phyloP scores from a whole-genome alignment of 1,284 basidiomycete genomes.

The Hypsizygus ulmarius region DNA sequence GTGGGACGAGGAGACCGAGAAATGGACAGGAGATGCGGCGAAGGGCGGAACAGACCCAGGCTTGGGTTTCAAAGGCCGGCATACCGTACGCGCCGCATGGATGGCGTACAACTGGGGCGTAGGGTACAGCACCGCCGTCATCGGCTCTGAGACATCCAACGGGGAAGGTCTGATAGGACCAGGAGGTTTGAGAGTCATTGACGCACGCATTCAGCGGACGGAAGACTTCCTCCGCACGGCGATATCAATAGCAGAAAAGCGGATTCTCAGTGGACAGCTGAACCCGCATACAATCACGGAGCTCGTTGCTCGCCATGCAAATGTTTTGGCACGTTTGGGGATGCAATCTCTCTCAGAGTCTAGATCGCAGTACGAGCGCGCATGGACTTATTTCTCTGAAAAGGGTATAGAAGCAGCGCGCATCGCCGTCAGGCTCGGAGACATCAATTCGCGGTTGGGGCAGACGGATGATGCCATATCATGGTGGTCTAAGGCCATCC shows the following conservation, averaged over 20 bases:
- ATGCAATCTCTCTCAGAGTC: constrained; percentile 58
- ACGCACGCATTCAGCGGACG: constrained; percentile 51
- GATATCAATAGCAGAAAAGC: constrained; percentile 45
- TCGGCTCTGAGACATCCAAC: constrained; percentile 37
- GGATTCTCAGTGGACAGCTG: constrained; percentile 34
- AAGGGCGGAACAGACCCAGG: constrained; percentile 72
- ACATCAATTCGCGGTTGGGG: constrained; percentile 56
- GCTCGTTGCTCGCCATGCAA: constrained; percentile 62
- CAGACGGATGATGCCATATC: constrained; percentile 50
- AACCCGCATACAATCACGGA: constrained; percentile 55
- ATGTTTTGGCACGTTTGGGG: constrained; percentile 68
- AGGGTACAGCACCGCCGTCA: constrained; percentile 41
- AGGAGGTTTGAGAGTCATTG: constrained; percentile 43
- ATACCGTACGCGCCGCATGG: constrained; percentile 75
- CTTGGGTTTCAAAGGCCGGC: constrained; percentile 64
- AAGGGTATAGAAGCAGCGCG: constrained; percentile 49
- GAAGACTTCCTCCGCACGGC: constrained; percentile 55
- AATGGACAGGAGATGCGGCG: constrained; percentile 67
- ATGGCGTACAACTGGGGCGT: constrained; percentile 73
- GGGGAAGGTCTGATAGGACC: constrained; percentile 34
- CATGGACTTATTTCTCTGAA: constrained; percentile 48
- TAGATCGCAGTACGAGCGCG: constrained; percentile 60
- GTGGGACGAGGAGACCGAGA: constrained; percentile 70
- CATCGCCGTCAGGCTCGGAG: constrained; percentile 63
- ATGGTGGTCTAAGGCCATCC: constrained; percentile 67